Evolutionary conservation across 2,329 filamentous ascomycete genomes (phyloP).

Genomic region (Emericellopsis cladophorae): DNA sequence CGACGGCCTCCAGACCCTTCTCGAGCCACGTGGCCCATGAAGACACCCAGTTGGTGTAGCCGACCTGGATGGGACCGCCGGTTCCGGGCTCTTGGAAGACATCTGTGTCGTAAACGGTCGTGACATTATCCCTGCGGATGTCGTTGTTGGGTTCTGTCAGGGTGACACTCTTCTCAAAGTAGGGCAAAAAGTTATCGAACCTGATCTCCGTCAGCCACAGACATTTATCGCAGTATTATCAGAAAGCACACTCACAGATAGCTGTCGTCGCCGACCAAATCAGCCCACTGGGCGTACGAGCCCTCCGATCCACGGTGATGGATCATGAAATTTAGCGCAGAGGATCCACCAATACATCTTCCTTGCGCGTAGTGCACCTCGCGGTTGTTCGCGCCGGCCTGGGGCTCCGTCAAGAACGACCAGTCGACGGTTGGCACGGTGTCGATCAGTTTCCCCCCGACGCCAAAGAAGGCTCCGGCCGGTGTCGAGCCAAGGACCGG

Average conservation of each 20-base stretch:
- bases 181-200: constrained; percentile 10
- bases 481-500: constrained; percentile 12
- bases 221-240: not conserved
- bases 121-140: constrained; percentile 8
- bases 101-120: constrained; percentile 10
- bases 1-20: constrained; percentile 12
- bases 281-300: constrained; percentile 14
- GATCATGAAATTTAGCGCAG: constrained; percentile 21
- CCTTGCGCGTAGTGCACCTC: constrained; percentile 22
- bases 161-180: constrained; percentile 12
- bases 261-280: constrained; percentile 14
- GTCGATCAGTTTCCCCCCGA: constrained; percentile 9
- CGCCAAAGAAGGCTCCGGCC: constrained; percentile 8
- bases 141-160: constrained; percentile 12
- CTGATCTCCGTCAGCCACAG: not conserved
- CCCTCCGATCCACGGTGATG: constrained; percentile 17
- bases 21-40: constrained; percentile 8
- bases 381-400: constrained; percentile 8
- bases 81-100: constrained; percentile 10
- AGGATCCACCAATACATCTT: constrained; percentile 23
- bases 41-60: constrained; percentile 12
- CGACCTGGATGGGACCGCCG: constrained; percentile 12
- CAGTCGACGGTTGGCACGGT: constrained; percentile 9
- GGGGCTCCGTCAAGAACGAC: constrained; percentile 16
- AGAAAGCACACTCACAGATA: constrained; percentile 7